These are phyloP conservation scores for Chaetomiaceae sp. DNA, from an alignment of 2,329 filamentous ascomycete genomes.

Conservation along the genomic window DNA sequence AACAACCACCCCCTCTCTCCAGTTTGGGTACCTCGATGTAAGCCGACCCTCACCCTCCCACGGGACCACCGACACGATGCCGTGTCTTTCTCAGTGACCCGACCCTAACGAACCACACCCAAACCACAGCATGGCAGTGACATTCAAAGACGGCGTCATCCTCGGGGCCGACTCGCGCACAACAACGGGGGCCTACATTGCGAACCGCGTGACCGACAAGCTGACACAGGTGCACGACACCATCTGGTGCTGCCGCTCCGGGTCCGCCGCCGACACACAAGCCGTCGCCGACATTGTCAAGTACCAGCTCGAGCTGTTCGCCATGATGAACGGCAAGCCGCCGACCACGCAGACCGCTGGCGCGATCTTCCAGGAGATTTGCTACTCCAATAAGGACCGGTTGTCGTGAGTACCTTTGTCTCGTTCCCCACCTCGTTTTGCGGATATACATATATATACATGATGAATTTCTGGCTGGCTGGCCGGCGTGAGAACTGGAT, in stretches of 20 bases:
- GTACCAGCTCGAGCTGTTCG: slow-evolving; percentile 91
- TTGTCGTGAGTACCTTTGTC: slow-evolving; percentile 59
- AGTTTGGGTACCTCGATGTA: slow-evolving; percentile 98
- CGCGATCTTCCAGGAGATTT: slow-evolving; percentile 95
- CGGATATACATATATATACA: no score
- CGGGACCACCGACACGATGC: not conserved
- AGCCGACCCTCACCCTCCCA: slow-evolving; percentile 19
- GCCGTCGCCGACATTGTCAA: slow-evolving; percentile 97
- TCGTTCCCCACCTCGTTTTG: no score
- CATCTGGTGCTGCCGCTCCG: slow-evolving; percentile 98
- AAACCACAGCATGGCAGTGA: slow-evolving; percentile 82
- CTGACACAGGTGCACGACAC: slow-evolving; percentile 97
- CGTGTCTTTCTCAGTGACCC: no score
- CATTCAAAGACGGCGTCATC: slow-evolving; percentile 97
- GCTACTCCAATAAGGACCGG: slow-evolving; percentile 94
- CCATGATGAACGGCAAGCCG: slow-evolving; percentile 80
- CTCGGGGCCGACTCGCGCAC: slow-evolving; percentile 94
- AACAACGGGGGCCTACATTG: slow-evolving; percentile 96
- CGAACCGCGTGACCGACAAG: slow-evolving; percentile 98
- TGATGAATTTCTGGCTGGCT: no score
- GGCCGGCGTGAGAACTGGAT: no score
- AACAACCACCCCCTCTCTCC: slow-evolving; percentile 29
- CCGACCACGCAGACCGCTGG: slow-evolving; percentile 94
- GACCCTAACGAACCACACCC: slow-evolving; percentile 27
- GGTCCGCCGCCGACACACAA: slow-evolving; percentile 95